Evolutionary conservation across 2,329 filamentous ascomycete species (phyloP).

Genomic region (Trematosphaeria pertusa): DNA sequence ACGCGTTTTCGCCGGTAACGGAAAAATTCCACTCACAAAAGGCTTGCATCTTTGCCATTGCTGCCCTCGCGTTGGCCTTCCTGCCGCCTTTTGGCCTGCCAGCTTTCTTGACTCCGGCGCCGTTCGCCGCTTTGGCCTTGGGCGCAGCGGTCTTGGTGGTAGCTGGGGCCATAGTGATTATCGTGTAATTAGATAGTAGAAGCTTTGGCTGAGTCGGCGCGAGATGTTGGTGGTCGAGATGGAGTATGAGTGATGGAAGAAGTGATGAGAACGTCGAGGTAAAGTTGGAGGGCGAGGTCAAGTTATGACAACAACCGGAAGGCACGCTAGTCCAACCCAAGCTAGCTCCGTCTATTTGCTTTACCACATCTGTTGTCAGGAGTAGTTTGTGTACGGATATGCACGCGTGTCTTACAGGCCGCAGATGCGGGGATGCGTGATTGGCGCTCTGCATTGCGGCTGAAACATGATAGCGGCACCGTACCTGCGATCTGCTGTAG

Average conservation of each 20-base stretch:
- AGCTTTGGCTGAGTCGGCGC: constrained; percentile 1
- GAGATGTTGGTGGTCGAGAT: constrained; percentile 1
- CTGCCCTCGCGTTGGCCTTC: constrained; percentile 32
- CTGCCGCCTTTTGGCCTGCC: constrained; percentile 26
- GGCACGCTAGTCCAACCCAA: constrained; percentile 8
- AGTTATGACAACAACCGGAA: constrained; percentile 12
- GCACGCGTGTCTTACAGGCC: no score
- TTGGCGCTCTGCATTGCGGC: constrained; percentile 23
- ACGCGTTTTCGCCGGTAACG: constrained; percentile 20
- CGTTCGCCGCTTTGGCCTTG: constrained; percentile 24
- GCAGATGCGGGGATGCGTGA: no score
- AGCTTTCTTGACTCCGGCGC: constrained; percentile 38
- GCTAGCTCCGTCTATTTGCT: constrained; percentile 3
- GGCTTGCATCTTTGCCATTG: constrained; percentile 46
- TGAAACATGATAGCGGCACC: constrained; percentile 24
- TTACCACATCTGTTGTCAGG: no score
- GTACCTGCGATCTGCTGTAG: not conserved
- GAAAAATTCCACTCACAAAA: constrained; percentile 37
- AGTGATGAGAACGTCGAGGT: constrained; percentile 1
- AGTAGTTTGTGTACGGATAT: no score
- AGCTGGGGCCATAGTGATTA: constrained; percentile 32
- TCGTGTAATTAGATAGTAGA: constrained; percentile 1
- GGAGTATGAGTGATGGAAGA: constrained; percentile 3
- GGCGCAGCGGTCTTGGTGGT: constrained; percentile 33
- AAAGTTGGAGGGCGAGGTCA: not conserved